Evolutionary conservation across 352 stramenopile genomes (phyloP), one percentile per base, ranked within the genome.

Genomic region (Globisporangium ultimum): DNA sequence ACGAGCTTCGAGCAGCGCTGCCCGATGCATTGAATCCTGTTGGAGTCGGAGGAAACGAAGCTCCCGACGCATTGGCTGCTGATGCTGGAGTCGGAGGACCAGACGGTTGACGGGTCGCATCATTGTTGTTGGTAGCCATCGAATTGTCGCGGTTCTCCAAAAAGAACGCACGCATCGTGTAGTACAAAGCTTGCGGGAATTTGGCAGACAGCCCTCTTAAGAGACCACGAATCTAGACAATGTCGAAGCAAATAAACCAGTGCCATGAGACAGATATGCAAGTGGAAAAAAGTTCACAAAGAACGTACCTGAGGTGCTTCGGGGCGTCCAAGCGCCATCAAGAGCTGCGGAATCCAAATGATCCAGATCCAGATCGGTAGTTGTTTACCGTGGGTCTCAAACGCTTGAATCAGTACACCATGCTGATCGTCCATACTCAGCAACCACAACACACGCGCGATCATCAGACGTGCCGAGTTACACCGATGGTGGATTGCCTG

Each of bases 311-410:
- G 80, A 6, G 78, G 70, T 20, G 94, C 95, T 78, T 99, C 96
- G 0, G 88, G 79, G 11, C 96, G 83, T 17, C 87, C 97, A 22
- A 99, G 87, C 11, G 93, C 91, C 67, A 97, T 97, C 14, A 99
- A 76, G 20, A 99, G 66, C 62, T 99, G 96, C 18, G 97, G 96
- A 52, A 99, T 98, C 97, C 97, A 99, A 41, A 98, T 96, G 38
- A 99, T 96, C 97, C 97, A 99, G 53, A 99, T 97, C 97, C 96
- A 99, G 58, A 98, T 96, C 20, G 96, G 97, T 15, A 99, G 72
- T 53, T 95, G 82, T 60, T 95, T 95, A 54, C 93, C 95, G 64
- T 98, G 88, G 14, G 82, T 92, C 73, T 99, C 94, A 53, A 99
- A 94, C 55, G 94, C 71, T 54, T 92, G 81, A 40, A 96, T 87